Evolutionary conservation across 78 protist genomes (phyloP).

Genomic region (Dictyostelium discoideum): dicty_2.7 NC_007089.4:543001-543500

Average conservation of each 20-base stretch:
- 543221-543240: constrained; percentile 84
- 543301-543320: constrained; percentile 78
- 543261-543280: constrained; percentile 70
- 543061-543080: background rate
- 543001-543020: background rate
- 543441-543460: constrained; percentile 41
- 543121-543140: background rate
- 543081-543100: background rate
- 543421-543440: constrained; percentile 85
- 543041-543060: constrained; percentile 85
- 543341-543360: constrained; percentile 89
- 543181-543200: constrained; percentile 2
- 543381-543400: constrained; percentile 79
- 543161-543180: too few species aligned
- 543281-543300: constrained; percentile 68
- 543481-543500: constrained; percentile 10
- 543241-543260: constrained; percentile 7
- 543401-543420: constrained; percentile 48
- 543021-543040: constrained; percentile 68
- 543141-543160: too few species aligned
- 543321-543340: constrained; percentile 70
- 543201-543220: constrained; percentile 37
- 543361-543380: constrained; percentile 82
- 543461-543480: constrained; percentile 55
- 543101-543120: background rate